Base-by-base conservation (phyloP, 345 rosid genomes). In the Melaleuca quinquenervia region DNA sequence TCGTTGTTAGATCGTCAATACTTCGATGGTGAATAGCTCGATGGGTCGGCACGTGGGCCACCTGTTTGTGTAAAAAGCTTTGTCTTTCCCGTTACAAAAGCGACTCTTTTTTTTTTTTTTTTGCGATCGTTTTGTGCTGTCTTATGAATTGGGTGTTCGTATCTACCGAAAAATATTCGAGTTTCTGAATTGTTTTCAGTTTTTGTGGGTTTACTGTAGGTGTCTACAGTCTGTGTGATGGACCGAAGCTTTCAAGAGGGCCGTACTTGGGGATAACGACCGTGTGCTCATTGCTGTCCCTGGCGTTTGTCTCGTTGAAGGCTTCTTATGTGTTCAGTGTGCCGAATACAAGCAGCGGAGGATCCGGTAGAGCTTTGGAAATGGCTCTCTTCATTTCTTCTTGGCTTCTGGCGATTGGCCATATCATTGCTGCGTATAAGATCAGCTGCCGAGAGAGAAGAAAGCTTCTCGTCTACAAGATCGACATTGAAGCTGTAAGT, bases 401-500 rank as follows among this genome's bases (percentile, higher is more conserved):
- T 5, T 53, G 92, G 74, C 87, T 88, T 50, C 83, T 97, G 87
- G 98, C 98, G 0, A 87, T 95, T 64, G 98, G 92, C 21, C 99
- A 96, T 70, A 84, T 97, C 56, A 84, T 92, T 64, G 98, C 93
- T 14, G 98, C 98, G 0, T 96, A 97, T 80, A 87, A 95, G 91
- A 97, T 94, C 50, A 95, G 98, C 85, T 97, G 99, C 91, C 90
- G 95, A 86, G 98, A 95, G 84, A 92, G 98, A 90, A 92, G 96
- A 88, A 97, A 97, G 88, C 98, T 97, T 55, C 92, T 95, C 64
- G 98, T 97, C 32, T 97, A 92, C 93, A 96, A 94, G 90, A 97
- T 97, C 86, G 99, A 96, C 91, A 96, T 95, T 32, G 99, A 97
- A 96, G 95, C 98, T 41, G 99, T 96, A 92, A 94, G 99, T 92